Base-by-base conservation (phyloP, 1,284 basidiomycete species). In the Ceratobasidium sp. region DNA sequence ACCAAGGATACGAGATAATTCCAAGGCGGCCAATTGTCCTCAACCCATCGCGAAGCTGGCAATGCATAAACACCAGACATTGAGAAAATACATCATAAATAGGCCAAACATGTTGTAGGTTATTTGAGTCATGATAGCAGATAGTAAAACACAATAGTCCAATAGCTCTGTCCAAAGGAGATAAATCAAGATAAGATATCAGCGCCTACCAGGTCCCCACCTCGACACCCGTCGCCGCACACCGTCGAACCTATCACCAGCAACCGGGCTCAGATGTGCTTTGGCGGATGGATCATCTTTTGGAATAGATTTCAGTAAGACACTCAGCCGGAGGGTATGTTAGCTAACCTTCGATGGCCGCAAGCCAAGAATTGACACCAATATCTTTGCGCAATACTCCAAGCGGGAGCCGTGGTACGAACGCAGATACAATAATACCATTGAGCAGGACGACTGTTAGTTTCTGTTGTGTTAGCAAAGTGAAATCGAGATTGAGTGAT, bases 351-450 rank as follows among this genome's bases (percentile, higher is more conserved):
- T 70, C 66, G 41, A 70, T 70, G 7, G 66, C 66, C 1, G 66
- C 66, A 9, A 70, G 54, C 66, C 66, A 70, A 11, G 66, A 70
- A 3, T 35, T 46, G 7, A 70, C 66, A 5, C 66, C 66, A 35
- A 70, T 70, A n/a, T 70, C 66, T 54, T 49, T 70, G 26, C 54
- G 66, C 18, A 54, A 70, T 8, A 70, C 52, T n/a, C 66, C 66
- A 5, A 70, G 32, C 5, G 66, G 66, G 5, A 70, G 43, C 11
- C 54, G 52, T 9, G 66, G 66, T 2, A 70, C 66, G 21, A 70
- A 70, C 13, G 43, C 23, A 8, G 66, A 46, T 13, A 58, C 66
- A n/a, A 70, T 21, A 26, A 70, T 47, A 23, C 66, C 66, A 38
- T 32, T 54, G 16, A 70, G 2, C 2, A 70, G 38, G n/a, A 58